These are phyloP conservation scores for Tuber melanosporum DNA, from an alignment of 495 filamentous ascomycete species.

Conservation along the genomic window DNA sequence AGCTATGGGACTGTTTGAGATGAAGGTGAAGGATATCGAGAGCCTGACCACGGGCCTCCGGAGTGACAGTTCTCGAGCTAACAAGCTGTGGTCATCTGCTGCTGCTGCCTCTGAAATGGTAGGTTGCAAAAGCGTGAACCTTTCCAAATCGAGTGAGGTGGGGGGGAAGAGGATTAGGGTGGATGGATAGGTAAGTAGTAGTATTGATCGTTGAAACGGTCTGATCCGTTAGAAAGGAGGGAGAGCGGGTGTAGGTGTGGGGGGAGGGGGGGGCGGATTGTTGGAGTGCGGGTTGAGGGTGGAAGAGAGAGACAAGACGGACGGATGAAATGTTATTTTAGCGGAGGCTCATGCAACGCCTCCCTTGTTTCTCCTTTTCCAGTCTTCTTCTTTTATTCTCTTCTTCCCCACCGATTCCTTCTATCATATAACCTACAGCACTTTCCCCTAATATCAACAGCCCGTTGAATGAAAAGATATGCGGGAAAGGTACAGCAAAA, in stretches of 20 bases:
- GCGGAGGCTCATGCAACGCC: background rate
- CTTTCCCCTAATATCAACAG: background rate
- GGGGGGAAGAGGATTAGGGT: background rate
- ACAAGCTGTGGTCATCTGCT: slow-evolving; percentile 39
- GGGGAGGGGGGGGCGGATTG: background rate
- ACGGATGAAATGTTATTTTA: slow-evolving; percentile 2
- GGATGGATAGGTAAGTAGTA: background rate
- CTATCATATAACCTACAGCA: background rate
- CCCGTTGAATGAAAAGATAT: slow-evolving; percentile 17
- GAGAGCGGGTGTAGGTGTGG: slow-evolving; percentile 1
- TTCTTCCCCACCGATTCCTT: background rate
- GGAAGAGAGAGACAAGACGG: background rate
- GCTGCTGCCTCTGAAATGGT: slow-evolving; percentile 9
- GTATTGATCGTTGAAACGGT: background rate
- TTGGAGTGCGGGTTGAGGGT: slow-evolving; percentile 5
- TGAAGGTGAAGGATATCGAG: slow-evolving; percentile 18
- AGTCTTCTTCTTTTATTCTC: no score
- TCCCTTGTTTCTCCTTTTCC: background rate
- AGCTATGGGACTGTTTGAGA: slow-evolving; percentile 28
- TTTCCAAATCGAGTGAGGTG: slow-evolving; percentile 5
- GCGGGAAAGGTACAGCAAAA: slow-evolving; percentile 14
- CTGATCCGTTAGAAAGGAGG: background rate
- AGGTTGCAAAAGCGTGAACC: slow-evolving; percentile 10
- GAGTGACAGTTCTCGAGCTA: slow-evolving; percentile 36
- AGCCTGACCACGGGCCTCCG: slow-evolving; percentile 34